Percentiles rank a stretch among this genome's conserved stretches.
These are phyloP conservation scores for Crithidia brevicula DNA, from an alignment of 208 protist species.

Conservation along the genomic window DNA sequence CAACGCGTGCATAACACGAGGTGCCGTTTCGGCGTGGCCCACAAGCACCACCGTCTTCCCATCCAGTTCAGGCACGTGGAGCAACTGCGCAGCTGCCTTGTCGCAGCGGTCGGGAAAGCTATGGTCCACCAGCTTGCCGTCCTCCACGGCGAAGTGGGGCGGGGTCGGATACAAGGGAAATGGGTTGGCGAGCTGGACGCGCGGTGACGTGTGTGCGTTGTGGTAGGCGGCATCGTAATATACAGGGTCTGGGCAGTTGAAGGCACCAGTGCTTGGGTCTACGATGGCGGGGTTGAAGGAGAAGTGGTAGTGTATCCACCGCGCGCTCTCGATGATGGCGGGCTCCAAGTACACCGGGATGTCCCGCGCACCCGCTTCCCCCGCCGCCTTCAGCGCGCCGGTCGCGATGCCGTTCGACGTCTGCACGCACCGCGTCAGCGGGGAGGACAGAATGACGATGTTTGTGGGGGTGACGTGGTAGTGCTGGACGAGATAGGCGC, in stretches of 20 bases:
- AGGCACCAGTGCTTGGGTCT: constrained; percentile 9
- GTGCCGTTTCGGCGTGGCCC: constrained; percentile 43
- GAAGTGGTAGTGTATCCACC: constrained; percentile 54
- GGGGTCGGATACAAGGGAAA: constrained; percentile 40
- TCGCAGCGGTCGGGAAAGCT: constrained; percentile 39
- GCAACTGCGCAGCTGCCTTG: constrained; percentile 23
- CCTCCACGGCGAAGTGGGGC: constrained; percentile 19
- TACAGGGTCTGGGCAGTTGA: constrained; percentile 41
- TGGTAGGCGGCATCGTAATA: constrained; percentile 36
- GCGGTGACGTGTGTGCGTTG: constrained; percentile 32
- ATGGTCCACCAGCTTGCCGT: constrained; percentile 35
- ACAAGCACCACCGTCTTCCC: constrained; percentile 50
- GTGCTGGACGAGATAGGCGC: constrained; percentile 33
- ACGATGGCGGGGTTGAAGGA: constrained; percentile 33
- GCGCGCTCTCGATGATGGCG: constrained; percentile 40
- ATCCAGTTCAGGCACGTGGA: constrained; percentile 28
- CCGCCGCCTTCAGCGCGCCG: constrained; percentile 26
- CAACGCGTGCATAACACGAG: constrained; percentile 35
- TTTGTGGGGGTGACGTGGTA: constrained; percentile 26
- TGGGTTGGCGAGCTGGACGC: constrained; percentile 36
- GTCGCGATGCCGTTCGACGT: constrained; percentile 50
- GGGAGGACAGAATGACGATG: constrained; percentile 45
- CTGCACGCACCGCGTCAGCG: constrained; percentile 58
- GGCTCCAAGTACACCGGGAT: constrained; percentile 54
- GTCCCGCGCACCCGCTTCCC: neutral